phyloP scores from a whole-genome alignment of 306 rosid species.

The Leucaena leucocephala region DNA sequence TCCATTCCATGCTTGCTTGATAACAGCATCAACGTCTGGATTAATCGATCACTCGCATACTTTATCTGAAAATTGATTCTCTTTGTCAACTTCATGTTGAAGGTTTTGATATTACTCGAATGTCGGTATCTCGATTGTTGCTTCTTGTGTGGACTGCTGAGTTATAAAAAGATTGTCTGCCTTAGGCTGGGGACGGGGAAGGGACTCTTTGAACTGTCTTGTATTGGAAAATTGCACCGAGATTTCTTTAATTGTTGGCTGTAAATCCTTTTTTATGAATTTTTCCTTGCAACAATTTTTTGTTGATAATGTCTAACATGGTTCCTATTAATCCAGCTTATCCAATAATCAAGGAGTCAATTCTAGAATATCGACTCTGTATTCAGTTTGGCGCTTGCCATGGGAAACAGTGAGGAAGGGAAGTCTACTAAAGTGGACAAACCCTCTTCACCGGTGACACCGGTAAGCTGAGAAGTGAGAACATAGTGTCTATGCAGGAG shows the following conservation, averaged over 20 bases:
- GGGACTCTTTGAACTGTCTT: not conserved
- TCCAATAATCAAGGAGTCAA: constrained; percentile 33
- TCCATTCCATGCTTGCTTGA: not conserved
- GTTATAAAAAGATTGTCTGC: not conserved
- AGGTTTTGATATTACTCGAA: constrained; percentile 6
- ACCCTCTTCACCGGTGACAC: constrained; percentile 64
- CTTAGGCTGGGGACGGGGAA: not conserved
- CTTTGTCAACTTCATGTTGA: not conserved
- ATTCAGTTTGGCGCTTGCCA: constrained; percentile 42
- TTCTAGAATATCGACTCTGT: not conserved
- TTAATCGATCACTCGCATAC: not conserved
- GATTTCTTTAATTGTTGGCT: not conserved
- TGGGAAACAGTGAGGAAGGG: constrained; percentile 83
- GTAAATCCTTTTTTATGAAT: constrained; percentile 7
- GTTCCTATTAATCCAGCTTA: constrained; percentile 37
- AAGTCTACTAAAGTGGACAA: constrained; percentile 66
- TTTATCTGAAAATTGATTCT: not conserved
- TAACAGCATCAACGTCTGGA: not conserved
- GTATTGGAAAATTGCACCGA: constrained; percentile 13
- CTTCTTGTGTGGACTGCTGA: not conserved
- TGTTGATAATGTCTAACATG: constrained; percentile 23
- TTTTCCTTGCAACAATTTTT: constrained; percentile 14
- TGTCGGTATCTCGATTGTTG: constrained; percentile 4
- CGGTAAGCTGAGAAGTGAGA: constrained; percentile 54
- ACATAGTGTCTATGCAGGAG: constrained; percentile 4